Conservation (phyloP, 768 basidiomycete genomes). For the Mycena olivaceomarginata region DNA sequence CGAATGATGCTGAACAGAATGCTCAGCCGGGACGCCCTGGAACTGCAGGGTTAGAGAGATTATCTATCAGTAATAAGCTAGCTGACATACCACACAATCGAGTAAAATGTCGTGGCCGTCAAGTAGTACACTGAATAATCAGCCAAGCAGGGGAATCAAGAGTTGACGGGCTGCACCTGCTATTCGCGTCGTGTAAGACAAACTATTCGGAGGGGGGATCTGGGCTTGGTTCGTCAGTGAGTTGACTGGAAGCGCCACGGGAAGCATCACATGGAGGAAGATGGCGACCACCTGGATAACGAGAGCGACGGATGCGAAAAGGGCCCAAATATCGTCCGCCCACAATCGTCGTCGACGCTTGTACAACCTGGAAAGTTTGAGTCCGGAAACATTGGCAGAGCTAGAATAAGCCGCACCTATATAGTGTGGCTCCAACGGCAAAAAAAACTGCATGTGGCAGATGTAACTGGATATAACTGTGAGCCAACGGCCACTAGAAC, state of each 20-base stretch:
- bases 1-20: constrained; percentile 71
- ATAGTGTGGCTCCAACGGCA: constrained; percentile 2
- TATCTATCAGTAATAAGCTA: background rate
- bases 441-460: constrained; percentile 9
- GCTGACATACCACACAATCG: constrained; percentile 58
- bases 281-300: constrained; percentile 14
- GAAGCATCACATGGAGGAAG: constrained; percentile 10
- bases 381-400: background rate
- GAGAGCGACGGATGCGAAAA: constrained; percentile 3
- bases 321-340: constrained; percentile 16
- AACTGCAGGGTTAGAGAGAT: background rate
- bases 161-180: constrained; percentile 21
- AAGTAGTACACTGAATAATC: constrained; percentile 55
- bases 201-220: constrained; percentile 29
- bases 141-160: background rate
- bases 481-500: background rate
- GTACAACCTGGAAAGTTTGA: constrained; percentile 3
- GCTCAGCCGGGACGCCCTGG: constrained; percentile 68
- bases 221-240: constrained; percentile 10
- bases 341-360: background rate
- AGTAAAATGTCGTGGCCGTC: constrained; percentile 60
- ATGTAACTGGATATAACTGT: constrained; percentile 2
- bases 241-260: background rate
- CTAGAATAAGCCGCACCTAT: background rate
- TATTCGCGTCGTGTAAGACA: constrained; percentile 28